Evolutionary conservation across 108 stramenopile genomes (phyloP).

Genomic region (Fistulifera solaris): DNA sequence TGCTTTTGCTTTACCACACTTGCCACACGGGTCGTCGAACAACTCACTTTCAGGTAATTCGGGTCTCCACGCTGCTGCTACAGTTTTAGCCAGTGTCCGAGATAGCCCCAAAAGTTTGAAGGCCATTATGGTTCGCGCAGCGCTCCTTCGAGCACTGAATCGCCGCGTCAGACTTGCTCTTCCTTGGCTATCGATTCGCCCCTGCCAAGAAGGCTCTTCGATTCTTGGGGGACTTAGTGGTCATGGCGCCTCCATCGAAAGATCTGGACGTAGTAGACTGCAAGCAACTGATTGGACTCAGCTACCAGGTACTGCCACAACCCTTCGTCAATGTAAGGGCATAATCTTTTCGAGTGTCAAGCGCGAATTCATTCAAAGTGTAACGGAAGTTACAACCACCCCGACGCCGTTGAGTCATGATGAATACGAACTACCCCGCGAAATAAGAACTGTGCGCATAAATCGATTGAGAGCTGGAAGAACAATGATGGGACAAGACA

Average conservation of each 20-base stretch:
- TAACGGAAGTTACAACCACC: slow-evolving; percentile 82
- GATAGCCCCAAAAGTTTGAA: slow-evolving; percentile 29
- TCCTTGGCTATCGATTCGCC: slow-evolving; percentile 67
- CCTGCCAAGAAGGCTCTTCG: slow-evolving; percentile 75
- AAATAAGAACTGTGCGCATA: slow-evolving; percentile 83
- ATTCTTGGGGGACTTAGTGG: slow-evolving; percentile 70
- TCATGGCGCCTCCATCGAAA: slow-evolving; percentile 67
- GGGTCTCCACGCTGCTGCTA: slow-evolving; percentile 38
- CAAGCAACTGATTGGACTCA: slow-evolving; percentile 38
- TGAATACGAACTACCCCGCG: slow-evolving; percentile 93
- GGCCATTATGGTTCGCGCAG: slow-evolving; percentile 61
- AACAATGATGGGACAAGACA: slow-evolving; percentile 37
- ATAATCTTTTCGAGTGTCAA: slow-evolving; percentile 73
- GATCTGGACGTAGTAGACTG: slow-evolving; percentile 37
- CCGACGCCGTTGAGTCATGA: slow-evolving; percentile 91
- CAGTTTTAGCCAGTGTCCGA: slow-evolving; percentile 25
- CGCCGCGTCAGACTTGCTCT: slow-evolving; percentile 47
- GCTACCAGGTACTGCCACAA: slow-evolving; percentile 39
- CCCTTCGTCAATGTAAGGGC: slow-evolving; percentile 34
- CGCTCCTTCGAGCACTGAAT: slow-evolving; percentile 77
- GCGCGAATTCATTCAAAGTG: slow-evolving; percentile 47
- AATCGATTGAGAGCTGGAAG: slow-evolving; percentile 82
- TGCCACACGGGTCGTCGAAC: not conserved
- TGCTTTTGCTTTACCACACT: slow-evolving; percentile 10
- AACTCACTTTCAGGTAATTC: slow-evolving; percentile 1